phyloP scores from a whole-genome alignment of 495 filamentous ascomycete species.

The Penicillium lividum region DNA sequence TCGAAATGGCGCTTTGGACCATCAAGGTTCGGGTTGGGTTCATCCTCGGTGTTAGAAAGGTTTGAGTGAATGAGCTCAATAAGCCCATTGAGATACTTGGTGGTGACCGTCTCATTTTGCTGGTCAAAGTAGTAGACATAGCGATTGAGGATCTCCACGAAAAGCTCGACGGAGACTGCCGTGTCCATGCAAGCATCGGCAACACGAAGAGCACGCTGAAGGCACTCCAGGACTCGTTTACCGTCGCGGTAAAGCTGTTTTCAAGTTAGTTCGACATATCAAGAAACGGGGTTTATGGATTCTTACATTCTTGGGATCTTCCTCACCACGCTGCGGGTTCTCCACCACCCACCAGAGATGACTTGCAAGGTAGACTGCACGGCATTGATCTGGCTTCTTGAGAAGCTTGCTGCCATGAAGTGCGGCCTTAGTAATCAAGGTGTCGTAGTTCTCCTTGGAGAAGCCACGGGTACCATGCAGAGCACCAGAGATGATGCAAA shows the following conservation, averaged over 20 bases:
- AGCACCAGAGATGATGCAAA: constrained; percentile 89
- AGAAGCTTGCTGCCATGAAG: constrained; percentile 95
- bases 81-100: constrained; percentile 95
- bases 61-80: constrained; percentile 99
- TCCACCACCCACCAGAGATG: constrained; percentile 98
- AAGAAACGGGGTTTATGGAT: background rate
- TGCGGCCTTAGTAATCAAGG: constrained; percentile 94
- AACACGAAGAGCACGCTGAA: constrained; percentile 92
- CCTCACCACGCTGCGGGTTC: constrained; percentile 76
- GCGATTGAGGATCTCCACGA: constrained; percentile 96
- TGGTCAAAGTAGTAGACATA: constrained; percentile 99
- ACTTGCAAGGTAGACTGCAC: constrained; percentile 92
- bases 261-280: constrained; percentile 12
- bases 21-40: constrained; percentile 73
- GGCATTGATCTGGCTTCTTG: constrained; percentile 97
- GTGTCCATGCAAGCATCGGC: constrained; percentile 99
- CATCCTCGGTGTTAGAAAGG: constrained; percentile 73
- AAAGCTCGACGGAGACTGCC: constrained; percentile 95
- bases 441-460: constrained; percentile 96
- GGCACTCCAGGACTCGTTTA: constrained; percentile 92
- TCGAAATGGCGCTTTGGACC: constrained; percentile 89
- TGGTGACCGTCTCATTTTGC: constrained; percentile 97
- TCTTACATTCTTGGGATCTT: constrained; percentile 79
- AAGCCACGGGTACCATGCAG: constrained; percentile 85
- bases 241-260: constrained; percentile 90